Evolutionary conservation across 192 early-diverging fungal species (phyloP), one percentile per base, ranked within the genome.

Genomic region (Coemansia sp.): DNA sequence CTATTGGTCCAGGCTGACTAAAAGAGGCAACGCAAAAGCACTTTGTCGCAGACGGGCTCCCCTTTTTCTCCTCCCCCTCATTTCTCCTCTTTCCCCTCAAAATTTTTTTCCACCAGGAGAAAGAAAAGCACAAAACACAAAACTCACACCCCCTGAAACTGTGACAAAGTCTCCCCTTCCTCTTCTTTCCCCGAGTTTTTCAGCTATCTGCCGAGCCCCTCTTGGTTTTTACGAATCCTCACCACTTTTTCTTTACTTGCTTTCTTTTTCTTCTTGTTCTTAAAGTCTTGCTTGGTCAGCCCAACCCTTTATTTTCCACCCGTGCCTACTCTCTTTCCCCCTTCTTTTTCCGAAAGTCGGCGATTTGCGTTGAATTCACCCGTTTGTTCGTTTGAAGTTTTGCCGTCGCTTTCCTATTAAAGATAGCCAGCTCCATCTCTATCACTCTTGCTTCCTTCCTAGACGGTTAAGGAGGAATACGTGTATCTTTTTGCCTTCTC

Each of bases 321-420:
- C 19, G 16, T 49, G 10, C 48, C 40, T 40, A 16, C 57, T 22
- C 32, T 62, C 26, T 51, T 56, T 45, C 40, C 49, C 45, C 22
- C 61, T 56, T 22, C 48, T 13, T 32, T 18, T 49, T 49, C 48
- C 49, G 19, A 26, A 22, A 54, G 21, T 21, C 51, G 19, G 6
- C 19, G 8, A 9, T 22, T 45, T 16, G 45, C 60, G 61, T 49
- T 26, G n/a, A 46, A 69, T 61, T 18, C 26, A 43, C 37, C 41
- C 42, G 42, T 39, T 56, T 69, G 59, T 69, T 65, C 68, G 56
- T 56, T 48, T 22, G 32, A 32, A 32, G 32, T 32, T 32, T 32
- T 32, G 32, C 32, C 32, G 32, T 32, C 32, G 32, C 32, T 32
- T 32, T 32, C 32, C 32, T 32, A 32, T 32, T 32, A 32, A 32